Percentiles rank a stretch among this genome's conserved stretches.
These are phyloP conservation scores for Colletotrichum caudatum DNA, from an alignment of 2,329 filamentous ascomycete genomes.

Conservation along the genomic window DNA sequence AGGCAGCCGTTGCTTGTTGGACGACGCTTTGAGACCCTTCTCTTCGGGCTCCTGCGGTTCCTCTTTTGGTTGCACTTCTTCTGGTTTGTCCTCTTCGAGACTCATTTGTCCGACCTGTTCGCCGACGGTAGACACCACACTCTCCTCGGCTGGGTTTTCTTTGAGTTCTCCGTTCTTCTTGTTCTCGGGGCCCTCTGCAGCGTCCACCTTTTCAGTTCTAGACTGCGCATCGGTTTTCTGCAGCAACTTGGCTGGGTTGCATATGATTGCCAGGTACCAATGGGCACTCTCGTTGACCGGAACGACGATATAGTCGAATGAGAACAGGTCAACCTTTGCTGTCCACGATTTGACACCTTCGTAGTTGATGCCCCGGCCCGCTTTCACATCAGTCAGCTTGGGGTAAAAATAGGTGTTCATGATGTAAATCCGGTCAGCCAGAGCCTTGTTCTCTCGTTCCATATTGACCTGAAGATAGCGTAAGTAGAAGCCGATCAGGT, in stretches of 20 bases:
- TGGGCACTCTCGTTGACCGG: conserved; percentile 90
- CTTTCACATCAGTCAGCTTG: conserved; percentile 73
- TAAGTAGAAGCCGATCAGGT: conserved; percentile 89
- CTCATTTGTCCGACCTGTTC: conserved; percentile 29
- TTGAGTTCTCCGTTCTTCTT: not conserved
- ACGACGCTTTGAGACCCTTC: not conserved
- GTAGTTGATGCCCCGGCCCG: conserved; percentile 77
- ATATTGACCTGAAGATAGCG: conserved; percentile 76
- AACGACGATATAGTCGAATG: conserved; percentile 88
- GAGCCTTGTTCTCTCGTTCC: conserved; percentile 64
- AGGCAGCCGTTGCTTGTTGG: conserved; percentile 35
- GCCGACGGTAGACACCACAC: conserved; percentile 24
- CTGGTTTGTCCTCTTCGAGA: conserved; percentile 18
- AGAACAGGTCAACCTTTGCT: conserved; percentile 83
- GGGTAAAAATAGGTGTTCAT: conserved; percentile 95
- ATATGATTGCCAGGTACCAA: conserved; percentile 97
- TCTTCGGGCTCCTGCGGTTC: conserved; percentile 24
- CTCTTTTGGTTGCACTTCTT: not conserved
- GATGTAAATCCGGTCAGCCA: conserved; percentile 79
- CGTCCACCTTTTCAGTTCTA: not conserved
- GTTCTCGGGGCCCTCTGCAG: conserved; percentile 31
- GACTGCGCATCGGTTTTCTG: conserved; percentile 41
- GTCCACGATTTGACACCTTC: conserved; percentile 91
- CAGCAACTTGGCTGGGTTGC: conserved; percentile 79
- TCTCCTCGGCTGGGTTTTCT: conserved; percentile 6